Evolutionary conservation across 768 basidiomycete genomes (phyloP).

Genomic region (Crassisporium funariophilum): DNA sequence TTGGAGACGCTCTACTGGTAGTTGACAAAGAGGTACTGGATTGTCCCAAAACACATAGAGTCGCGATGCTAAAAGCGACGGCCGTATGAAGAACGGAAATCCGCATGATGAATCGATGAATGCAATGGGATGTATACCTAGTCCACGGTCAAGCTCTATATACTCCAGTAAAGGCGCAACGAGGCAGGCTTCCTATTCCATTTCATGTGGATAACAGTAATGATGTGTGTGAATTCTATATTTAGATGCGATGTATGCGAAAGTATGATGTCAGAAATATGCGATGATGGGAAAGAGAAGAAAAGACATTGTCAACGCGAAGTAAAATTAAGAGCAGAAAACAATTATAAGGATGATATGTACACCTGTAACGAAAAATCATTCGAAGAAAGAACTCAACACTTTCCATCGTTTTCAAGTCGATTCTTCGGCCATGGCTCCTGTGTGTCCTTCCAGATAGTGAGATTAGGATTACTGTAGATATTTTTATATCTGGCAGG

Average conservation of each 20-base stretch:
- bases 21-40: no score
- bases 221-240: constrained; percentile 9
- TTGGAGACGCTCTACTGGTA: no score
- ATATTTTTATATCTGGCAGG: constrained; percentile 47
- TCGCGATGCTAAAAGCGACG: no score
- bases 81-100: no score
- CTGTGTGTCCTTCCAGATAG: constrained; percentile 59
- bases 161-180: neutral
- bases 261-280: constrained; percentile 4
- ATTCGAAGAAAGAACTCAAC: neutral
- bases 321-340: neutral
- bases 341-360: neutral
- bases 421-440: constrained; percentile 66
- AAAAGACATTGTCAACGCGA: no score
- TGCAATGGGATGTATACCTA: no score
- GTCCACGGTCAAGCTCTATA: no score
- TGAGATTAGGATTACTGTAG: constrained; percentile 73
- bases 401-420: constrained; percentile 10
- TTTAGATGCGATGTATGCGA: constrained; percentile 9
- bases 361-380: no score
- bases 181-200: constrained; percentile 1
- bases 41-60: no score
- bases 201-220: neutral
- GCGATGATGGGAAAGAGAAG: no score
- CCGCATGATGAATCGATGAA: no score